Conservation (phyloP, 2,329 filamentous ascomycete species). For the Exophiala sp. region DNA sequence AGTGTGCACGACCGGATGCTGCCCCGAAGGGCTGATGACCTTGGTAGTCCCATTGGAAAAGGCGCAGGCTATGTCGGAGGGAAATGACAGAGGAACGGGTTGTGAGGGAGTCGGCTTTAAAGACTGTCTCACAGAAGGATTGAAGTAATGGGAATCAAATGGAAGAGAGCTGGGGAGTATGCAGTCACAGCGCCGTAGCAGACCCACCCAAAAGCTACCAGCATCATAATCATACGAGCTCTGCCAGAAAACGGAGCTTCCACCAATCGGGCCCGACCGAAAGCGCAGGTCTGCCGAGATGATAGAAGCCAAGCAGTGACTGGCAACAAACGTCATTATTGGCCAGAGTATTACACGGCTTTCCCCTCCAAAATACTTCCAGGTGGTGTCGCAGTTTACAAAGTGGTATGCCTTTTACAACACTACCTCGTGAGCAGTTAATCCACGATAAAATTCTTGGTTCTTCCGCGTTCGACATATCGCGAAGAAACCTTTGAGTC, state of each 20-base stretch:
- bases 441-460: too few relatives aligned
- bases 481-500: neutral
- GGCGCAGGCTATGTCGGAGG: neutral
- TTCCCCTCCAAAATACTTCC: neutral
- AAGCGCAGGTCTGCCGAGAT: neutral
- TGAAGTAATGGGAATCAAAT: neutral
- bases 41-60: slow-evolving; percentile 34
- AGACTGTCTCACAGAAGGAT: too few relatives aligned
- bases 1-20: slow-evolving; percentile 33
- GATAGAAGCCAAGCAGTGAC: neutral
- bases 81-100: too few relatives aligned
- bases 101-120: too few relatives aligned
- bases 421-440: too few relatives aligned
- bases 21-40: slow-evolving; percentile 35
- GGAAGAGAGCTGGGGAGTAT: slow-evolving; percentile 1
- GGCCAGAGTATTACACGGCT: neutral
- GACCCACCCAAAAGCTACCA: neutral
- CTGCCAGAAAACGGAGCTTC: neutral
- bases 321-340: neutral
- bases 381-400: too few relatives aligned
- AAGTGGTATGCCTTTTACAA: too few relatives aligned
- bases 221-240: neutral
- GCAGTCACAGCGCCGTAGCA: neutral
- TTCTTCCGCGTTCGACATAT: neutral
- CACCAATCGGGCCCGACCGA: neutral